Conservation (phyloP, 2,329 filamentous ascomycete genomes). For the Monilinia aucupariae region DNA sequence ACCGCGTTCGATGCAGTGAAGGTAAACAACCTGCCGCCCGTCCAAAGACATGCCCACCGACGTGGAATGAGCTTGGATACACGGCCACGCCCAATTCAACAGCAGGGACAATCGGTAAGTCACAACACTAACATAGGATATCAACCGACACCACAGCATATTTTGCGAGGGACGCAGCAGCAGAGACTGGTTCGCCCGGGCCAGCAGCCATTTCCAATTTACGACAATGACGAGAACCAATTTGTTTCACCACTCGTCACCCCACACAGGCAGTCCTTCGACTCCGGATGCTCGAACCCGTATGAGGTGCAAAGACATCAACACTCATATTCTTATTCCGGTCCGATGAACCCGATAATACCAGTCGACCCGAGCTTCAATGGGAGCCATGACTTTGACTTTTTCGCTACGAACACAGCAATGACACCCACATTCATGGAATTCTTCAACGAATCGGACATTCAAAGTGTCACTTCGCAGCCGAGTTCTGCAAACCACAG, state of each 20-base stretch:
- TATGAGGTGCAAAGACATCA: conserved; percentile 29
- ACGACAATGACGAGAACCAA: conserved; percentile 47
- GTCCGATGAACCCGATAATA: conserved; percentile 42
- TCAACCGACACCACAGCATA: conserved; percentile 60
- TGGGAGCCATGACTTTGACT: conserved; percentile 32
- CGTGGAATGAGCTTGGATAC: conserved; percentile 82
- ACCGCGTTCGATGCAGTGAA: conserved; percentile 70
- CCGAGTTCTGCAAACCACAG: conserved; percentile 26
- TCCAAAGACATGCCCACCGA: conserved; percentile 58
- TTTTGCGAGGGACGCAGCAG: conserved; percentile 86
- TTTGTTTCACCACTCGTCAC: conserved; percentile 52
- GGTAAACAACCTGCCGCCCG: conserved; percentile 59
- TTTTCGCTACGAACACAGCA: conserved; percentile 28
- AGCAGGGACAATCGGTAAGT: conserved; percentile 41
- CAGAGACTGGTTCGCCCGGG: conserved; percentile 78
- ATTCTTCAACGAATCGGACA: conserved; percentile 31
- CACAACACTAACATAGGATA: conserved; percentile 54
- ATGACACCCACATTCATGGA: conserved; percentile 33
- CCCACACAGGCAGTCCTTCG: conserved; percentile 50
- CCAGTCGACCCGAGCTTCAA: conserved; percentile 36
- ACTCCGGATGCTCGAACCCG: conserved; percentile 39
- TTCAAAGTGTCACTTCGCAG: conserved; percentile 20
- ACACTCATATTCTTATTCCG: conserved; percentile 33
- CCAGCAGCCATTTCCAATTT: conserved; percentile 36
- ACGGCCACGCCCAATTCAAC: conserved; percentile 51